Evolutionary conservation across 2,329 filamentous ascomycete species (phyloP).

Genomic region (Fusarium camptoceras): DNA sequence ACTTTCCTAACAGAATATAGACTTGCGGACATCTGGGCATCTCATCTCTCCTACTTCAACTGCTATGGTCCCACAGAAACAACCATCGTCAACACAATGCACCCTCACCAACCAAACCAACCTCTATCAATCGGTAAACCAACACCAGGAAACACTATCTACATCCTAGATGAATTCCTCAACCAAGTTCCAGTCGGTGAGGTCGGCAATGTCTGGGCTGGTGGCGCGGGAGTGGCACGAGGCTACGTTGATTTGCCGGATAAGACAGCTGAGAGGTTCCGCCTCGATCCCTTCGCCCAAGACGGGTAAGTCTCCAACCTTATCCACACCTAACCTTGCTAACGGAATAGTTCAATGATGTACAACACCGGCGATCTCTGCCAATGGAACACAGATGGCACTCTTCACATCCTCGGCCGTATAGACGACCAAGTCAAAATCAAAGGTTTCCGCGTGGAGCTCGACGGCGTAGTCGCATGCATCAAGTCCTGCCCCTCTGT

Average conservation of each 20-base stretch:
- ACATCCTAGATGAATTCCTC: slow-evolving; percentile 62
- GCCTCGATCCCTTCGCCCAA: slow-evolving; percentile 61
- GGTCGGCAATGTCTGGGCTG: slow-evolving; percentile 68
- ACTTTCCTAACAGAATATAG: slow-evolving; percentile 24
- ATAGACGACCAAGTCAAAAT: slow-evolving; percentile 72
- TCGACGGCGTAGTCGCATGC: slow-evolving; percentile 65
- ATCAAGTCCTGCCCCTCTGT: slow-evolving; percentile 60
- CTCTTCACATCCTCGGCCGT: slow-evolving; percentile 66
- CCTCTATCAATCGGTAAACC: slow-evolving; percentile 66
- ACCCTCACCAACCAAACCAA: slow-evolving; percentile 53
- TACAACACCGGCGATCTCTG: slow-evolving; percentile 71
- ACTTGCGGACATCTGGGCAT: slow-evolving; percentile 67
- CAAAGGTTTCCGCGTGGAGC: slow-evolving; percentile 71
- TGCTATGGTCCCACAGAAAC: slow-evolving; percentile 71
- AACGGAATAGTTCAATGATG: slow-evolving; percentile 55
- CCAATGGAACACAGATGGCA: slow-evolving; percentile 64
- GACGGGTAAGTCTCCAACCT: slow-evolving; percentile 57
- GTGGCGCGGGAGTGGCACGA: slow-evolving; percentile 62
- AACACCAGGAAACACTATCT: slow-evolving; percentile 67
- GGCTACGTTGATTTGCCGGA: slow-evolving; percentile 67
- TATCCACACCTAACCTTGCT: not conserved
- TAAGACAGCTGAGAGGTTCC: slow-evolving; percentile 62
- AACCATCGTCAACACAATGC: slow-evolving; percentile 68
- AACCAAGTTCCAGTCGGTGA: slow-evolving; percentile 60
- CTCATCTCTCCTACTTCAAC: slow-evolving; percentile 62